Percentiles rank a stretch among this genome's conserved stretches.
These are phyloP conservation scores for Pneumocystis wakefieldiae DNA, from an alignment of 1,139 yeast genomes.

Conservation along the genomic window DNA sequence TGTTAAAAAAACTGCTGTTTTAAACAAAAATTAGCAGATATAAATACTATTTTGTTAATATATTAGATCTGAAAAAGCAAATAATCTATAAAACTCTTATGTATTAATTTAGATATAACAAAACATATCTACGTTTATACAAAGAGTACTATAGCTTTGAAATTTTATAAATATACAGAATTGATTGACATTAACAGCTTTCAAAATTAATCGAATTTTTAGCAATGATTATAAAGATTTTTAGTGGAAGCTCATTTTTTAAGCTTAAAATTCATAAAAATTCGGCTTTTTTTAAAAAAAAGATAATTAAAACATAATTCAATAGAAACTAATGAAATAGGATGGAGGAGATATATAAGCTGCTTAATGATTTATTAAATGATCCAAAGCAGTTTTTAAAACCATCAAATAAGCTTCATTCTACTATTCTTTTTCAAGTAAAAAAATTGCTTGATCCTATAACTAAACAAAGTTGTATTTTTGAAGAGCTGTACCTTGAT, in stretches of 20 bases:
- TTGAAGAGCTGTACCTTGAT: conserved; percentile 64
- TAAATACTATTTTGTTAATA: not conserved
- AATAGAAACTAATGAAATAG: not conserved
- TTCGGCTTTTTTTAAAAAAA: not conserved
- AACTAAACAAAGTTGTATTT: conserved; percentile 43
- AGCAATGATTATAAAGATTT: no score
- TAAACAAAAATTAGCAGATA: not conserved
- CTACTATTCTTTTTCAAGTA: conserved; percentile 5
- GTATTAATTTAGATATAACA: not conserved
- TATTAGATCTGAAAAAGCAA: not conserved
- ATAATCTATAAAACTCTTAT: not conserved
- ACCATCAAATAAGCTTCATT: conserved; percentile 9
- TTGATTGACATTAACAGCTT: not conserved
- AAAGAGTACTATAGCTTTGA: not conserved
- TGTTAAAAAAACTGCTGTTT: not conserved
- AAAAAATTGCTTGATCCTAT: conserved; percentile 41
- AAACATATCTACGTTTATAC: not conserved
- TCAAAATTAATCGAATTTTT: not conserved
- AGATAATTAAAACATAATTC: not conserved
- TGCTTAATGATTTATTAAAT: not conserved
- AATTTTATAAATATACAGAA: not conserved
- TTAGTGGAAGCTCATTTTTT: not conserved
- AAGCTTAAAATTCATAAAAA: not conserved
- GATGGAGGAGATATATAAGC: not conserved
- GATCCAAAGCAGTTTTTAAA: conserved; percentile 9